These are phyloP conservation scores for Neurospora sp. DNA, from an alignment of 495 filamentous ascomycete genomes.

Conservation along the genomic window DNA sequence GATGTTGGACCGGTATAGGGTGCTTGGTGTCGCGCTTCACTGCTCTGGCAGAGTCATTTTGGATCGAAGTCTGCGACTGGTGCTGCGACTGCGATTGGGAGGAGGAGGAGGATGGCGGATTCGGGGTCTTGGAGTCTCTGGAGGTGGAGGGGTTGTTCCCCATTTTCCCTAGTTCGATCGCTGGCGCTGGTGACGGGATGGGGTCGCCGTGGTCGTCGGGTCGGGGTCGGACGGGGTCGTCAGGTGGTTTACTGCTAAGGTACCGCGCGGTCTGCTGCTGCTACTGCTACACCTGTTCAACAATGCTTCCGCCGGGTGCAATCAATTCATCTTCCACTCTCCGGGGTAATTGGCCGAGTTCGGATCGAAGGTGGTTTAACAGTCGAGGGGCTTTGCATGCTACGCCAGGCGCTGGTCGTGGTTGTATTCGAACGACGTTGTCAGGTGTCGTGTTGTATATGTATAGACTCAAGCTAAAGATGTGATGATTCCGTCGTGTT, in stretches of 20 bases:
- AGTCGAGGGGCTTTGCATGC: neutral
- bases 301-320: neutral
- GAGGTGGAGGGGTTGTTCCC: constrained; percentile 28
- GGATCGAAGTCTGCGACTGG: constrained; percentile 10
- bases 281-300: neutral
- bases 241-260: neutral
- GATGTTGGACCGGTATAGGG: constrained; percentile 22
- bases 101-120: constrained; percentile 11
- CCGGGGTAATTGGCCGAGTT: neutral
- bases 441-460: neutral
- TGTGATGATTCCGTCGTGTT: neutral
- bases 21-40: constrained; percentile 23
- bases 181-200: neutral
- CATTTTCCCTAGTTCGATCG: constrained; percentile 15
- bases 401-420: neutral
- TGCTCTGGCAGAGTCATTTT: constrained; percentile 15
- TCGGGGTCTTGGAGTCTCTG: constrained; percentile 8
- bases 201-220: neutral
- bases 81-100: constrained; percentile 9
- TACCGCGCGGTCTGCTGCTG: neutral
- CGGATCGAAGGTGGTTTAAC: neutral
- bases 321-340: neutral
- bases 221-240: neutral
- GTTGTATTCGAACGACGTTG: neutral
- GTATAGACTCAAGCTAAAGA: neutral